These are phyloP conservation scores for Lasiosphaeria miniovina DNA, from an alignment of 495 filamentous ascomycete genomes.

Conservation along the genomic window DNA sequence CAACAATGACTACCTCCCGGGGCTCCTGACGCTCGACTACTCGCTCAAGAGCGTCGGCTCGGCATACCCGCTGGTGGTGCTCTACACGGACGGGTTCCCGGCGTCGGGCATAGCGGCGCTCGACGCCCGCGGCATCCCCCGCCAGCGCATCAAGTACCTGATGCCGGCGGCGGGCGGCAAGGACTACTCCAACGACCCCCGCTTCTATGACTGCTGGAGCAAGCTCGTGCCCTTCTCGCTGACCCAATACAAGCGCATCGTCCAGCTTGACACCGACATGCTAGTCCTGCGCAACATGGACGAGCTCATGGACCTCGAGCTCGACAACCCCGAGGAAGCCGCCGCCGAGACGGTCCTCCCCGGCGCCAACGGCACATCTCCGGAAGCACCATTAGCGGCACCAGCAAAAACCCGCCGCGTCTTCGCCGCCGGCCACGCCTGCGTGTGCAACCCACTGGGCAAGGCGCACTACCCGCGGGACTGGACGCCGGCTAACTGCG, in stretches of 20 bases:
- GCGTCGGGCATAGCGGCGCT: slow-evolving; percentile 60
- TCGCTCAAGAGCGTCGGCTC: slow-evolving; percentile 57
- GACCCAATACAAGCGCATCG: slow-evolving; percentile 65
- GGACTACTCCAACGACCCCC: slow-evolving; percentile 60
- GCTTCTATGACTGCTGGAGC: slow-evolving; percentile 82
- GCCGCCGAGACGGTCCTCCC: background rate
- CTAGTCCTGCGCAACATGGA: slow-evolving; percentile 76
- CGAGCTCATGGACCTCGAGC: slow-evolving; percentile 72
- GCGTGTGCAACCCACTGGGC: slow-evolving; percentile 75
- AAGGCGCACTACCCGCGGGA: slow-evolving; percentile 70
- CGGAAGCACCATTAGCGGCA: too few species aligned
- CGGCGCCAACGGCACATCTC: background rate
- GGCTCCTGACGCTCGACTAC: slow-evolving; percentile 68
- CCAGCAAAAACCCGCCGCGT: slow-evolving; percentile 31
- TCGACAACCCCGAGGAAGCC: slow-evolving; percentile 44
- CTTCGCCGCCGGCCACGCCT: slow-evolving; percentile 74
- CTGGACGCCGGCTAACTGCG: slow-evolving; percentile 74
- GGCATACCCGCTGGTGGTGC: slow-evolving; percentile 68
- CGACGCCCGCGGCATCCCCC: slow-evolving; percentile 58
- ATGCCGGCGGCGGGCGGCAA: slow-evolving; percentile 49
- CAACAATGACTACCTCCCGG: slow-evolving; percentile 68
- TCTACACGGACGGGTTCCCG: slow-evolving; percentile 72
- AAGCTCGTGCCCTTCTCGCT: slow-evolving; percentile 77
- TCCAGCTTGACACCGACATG: slow-evolving; percentile 86
- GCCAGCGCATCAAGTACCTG: slow-evolving; percentile 60